These are phyloP conservation scores for Erodium moschatum DNA, from an alignment of 441 rosid species.

Conservation along the genomic window DNA sequence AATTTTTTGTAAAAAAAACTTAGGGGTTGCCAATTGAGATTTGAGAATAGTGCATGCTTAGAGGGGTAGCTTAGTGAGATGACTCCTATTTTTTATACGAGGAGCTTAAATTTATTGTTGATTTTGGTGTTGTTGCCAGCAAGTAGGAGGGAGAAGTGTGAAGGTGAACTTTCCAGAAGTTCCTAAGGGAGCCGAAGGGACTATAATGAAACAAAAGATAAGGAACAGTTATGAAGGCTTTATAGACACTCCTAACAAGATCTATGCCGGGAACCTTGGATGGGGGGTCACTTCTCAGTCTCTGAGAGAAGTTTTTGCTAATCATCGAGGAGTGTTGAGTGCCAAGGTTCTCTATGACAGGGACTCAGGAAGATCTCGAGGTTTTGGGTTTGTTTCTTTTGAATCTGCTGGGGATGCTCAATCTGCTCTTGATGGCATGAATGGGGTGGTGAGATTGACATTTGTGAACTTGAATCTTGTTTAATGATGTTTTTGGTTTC, in stretches of 20 bases:
- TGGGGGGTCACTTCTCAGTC: constrained; percentile 68
- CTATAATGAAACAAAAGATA: constrained; percentile 48
- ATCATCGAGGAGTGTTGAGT: constrained; percentile 60
- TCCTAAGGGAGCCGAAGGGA: constrained; percentile 81
- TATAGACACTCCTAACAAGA: constrained; percentile 66
- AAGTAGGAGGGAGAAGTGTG: constrained; percentile 66
- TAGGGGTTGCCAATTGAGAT: no score
- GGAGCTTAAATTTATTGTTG: background rate
- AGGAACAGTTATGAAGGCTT: constrained; percentile 40
- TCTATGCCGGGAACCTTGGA: constrained; percentile 82
- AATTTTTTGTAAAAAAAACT: no score
- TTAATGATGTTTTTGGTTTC: constrained; percentile 12
- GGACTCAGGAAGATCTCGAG: constrained; percentile 65
- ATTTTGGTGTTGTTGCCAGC: constrained; percentile 34
- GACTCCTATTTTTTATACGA: background rate
- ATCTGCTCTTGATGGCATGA: constrained; percentile 21
- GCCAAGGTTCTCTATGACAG: constrained; percentile 71
- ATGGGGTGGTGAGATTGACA: constrained; percentile 31
- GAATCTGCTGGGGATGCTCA: constrained; percentile 39
- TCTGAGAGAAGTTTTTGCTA: constrained; percentile 59
- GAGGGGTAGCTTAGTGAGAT: background rate
- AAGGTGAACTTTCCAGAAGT: constrained; percentile 88
- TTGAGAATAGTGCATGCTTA: no score
- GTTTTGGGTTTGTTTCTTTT: constrained; percentile 72
- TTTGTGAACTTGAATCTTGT: constrained; percentile 9